Conservation (phyloP, 805 yeast species). For the Candida maesae region DNA sequence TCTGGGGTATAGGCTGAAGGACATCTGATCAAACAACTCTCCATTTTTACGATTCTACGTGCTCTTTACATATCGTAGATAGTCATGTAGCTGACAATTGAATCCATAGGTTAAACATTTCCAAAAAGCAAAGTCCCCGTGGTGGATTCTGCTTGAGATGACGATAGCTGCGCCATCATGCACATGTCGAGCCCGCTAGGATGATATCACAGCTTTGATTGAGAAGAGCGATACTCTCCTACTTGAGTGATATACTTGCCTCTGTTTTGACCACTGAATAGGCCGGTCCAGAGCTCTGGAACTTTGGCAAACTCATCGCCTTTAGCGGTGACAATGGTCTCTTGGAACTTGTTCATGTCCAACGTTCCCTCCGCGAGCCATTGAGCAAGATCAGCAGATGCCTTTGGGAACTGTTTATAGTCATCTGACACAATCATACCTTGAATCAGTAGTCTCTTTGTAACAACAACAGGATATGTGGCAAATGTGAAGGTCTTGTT, state of each 20-base stretch:
- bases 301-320: slow-evolving; percentile 40
- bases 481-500: slow-evolving; percentile 32
- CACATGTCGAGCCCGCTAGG: too few relatives aligned
- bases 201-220: too few relatives aligned
- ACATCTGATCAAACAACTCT: too few relatives aligned
- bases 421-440: slow-evolving; percentile 54
- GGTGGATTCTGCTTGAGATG: too few relatives aligned
- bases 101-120: too few relatives aligned
- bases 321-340: slow-evolving; percentile 38
- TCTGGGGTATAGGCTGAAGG: too few relatives aligned
- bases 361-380: slow-evolving; percentile 41
- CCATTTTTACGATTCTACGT: too few relatives aligned
- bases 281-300: slow-evolving; percentile 44
- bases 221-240: slow-evolving; percentile 10
- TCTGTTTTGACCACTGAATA: slow-evolving; percentile 42
- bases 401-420: slow-evolving; percentile 35
- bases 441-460: slow-evolving; percentile 45
- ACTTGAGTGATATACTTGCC: slow-evolving; percentile 50
- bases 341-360: slow-evolving; percentile 32
- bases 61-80: too few relatives aligned
- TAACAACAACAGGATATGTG: slow-evolving; percentile 41
- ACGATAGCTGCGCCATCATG: too few relatives aligned
- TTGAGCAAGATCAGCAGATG: slow-evolving; percentile 31
- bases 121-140: too few relatives aligned
- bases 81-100: too few relatives aligned